Evolutionary conservation across 2,329 filamentous ascomycete species (phyloP).

Genomic region (Lecanosticta acicola): DNA sequence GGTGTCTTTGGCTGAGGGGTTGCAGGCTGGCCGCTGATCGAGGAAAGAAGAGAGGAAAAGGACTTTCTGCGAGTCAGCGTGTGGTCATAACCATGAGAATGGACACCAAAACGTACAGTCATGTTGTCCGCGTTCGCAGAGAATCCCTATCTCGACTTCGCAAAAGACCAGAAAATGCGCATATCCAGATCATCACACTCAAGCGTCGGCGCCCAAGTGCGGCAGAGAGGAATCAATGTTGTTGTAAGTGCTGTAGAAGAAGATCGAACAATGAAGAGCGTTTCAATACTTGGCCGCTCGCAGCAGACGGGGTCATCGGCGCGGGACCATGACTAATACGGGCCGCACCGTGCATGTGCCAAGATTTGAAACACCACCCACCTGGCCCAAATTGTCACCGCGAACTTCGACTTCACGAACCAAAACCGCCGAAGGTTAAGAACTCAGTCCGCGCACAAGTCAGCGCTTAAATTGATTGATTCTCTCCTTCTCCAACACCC

Average conservation of each 20-base stretch:
- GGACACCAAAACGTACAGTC: constrained; percentile 14
- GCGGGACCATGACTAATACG: too few relatives aligned
- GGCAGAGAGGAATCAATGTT: constrained; percentile 1
- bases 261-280: neutral
- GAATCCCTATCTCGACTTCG: constrained; percentile 12
- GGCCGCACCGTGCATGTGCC: too few relatives aligned
- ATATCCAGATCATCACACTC: constrained; percentile 8
- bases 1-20: constrained; percentile 16
- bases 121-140: constrained; percentile 12
- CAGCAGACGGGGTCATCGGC: neutral
- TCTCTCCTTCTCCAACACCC: constrained; percentile 64
- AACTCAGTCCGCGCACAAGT: constrained; percentile 93
- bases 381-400: too few relatives aligned
- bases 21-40: constrained; percentile 24
- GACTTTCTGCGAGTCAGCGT: constrained; percentile 25
- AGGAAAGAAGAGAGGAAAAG: constrained; percentile 29
- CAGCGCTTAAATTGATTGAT: constrained; percentile 99
- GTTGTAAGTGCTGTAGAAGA: neutral
- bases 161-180: neutral
- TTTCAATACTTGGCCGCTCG: neutral
- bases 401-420: too few relatives aligned
- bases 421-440: constrained; percentile 82
- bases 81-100: constrained; percentile 1
- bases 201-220: neutral
- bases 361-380: too few relatives aligned